Evolutionary conservation across 192 early-diverging fungal species (phyloP).

Genomic region (Coemansia guatemalensis): DNA sequence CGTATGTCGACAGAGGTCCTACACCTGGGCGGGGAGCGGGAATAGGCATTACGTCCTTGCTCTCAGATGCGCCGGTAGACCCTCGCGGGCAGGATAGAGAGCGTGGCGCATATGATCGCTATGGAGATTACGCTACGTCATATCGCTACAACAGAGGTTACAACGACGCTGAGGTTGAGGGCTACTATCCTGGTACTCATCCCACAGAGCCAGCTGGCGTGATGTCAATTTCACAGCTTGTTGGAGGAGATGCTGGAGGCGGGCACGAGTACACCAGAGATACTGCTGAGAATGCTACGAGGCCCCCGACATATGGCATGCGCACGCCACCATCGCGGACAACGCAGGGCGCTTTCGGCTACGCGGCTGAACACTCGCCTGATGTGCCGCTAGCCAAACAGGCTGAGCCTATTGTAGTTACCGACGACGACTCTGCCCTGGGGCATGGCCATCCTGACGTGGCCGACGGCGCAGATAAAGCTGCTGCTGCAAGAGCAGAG

Average conservation of each 20-base stretch:
- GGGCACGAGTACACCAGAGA: constrained; percentile 10
- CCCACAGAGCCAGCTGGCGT: constrained; percentile 21
- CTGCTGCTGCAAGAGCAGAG: background rate
- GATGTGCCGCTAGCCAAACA: constrained; percentile 11
- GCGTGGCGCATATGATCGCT: constrained; percentile 9
- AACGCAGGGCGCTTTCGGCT: constrained; percentile 3
- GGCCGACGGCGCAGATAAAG: background rate
- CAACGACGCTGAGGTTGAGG: constrained; percentile 5
- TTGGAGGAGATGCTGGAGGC: constrained; percentile 17
- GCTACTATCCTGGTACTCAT: constrained; percentile 17
- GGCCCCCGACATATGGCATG: constrained; percentile 10
- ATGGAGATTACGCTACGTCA: constrained; percentile 14
- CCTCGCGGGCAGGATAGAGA: background rate
- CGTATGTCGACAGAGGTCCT: constrained; percentile 13
- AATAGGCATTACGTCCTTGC: constrained; percentile 44
- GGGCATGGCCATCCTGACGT: background rate
- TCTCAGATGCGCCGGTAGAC: constrained; percentile 19
- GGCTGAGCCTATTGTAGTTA: constrained; percentile 15
- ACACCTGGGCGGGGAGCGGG: constrained; percentile 17
- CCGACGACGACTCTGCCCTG: constrained; percentile 20
- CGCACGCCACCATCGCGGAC: constrained; percentile 14
- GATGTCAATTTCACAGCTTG: constrained; percentile 52
- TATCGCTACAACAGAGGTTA: constrained; percentile 11
- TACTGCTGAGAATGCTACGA: constrained; percentile 6
- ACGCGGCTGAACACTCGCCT: constrained; percentile 7